Evolutionary conservation across 2,329 filamentous ascomycete species (phyloP), one percentile per base, ranked within the genome.

Genomic region (Rhynchosporium agropyri): DNA sequence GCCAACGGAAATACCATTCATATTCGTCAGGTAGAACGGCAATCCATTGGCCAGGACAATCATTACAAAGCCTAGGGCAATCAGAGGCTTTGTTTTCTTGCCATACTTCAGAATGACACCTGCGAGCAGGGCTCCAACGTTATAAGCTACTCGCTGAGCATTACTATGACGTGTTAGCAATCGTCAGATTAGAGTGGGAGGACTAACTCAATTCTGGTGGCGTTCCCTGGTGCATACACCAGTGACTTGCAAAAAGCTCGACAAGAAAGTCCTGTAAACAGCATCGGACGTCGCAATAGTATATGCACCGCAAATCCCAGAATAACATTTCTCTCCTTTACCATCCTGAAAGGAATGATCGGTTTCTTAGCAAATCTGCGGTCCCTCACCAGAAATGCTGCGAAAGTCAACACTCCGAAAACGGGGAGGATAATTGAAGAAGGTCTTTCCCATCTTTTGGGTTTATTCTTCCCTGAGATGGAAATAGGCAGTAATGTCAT

Each of bases 251-350:
- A 53, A 31, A 26, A 38, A 53, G 33, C 33, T 53, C 15, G 49
- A 53, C 31, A 53, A 53, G 49, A 53, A 53, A 8, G 49, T 53
- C 49, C 49, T 53, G 33, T 53, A 53, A 3, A 12, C 49, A 28
- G 49, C 49, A 53, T 53, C 49, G 15, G 49, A 53, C 49, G 38
- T 53, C 3, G 49, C 49, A 26, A 53, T 53, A 3, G 49, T 53
- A 38, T 13, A 38, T 9, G 49, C 49, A 20, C 49, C 6, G 31
- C 49, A 53, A 15, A 53, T 26, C 49, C 49, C 49, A 53, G 26
- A 20, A 53, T 13, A n/a, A 53, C 28, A 53, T 38, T 53, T n/a
- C 31, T 53, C 49, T 53, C 49, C 31, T 53, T 53, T 5, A 53
- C 49, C 49, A 53, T 53, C 9, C 49, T 36, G 33, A 53, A 53